Base-by-base conservation (phyloP, 345 rosid genomes). In the Eucalyptus victrix region DNA sequence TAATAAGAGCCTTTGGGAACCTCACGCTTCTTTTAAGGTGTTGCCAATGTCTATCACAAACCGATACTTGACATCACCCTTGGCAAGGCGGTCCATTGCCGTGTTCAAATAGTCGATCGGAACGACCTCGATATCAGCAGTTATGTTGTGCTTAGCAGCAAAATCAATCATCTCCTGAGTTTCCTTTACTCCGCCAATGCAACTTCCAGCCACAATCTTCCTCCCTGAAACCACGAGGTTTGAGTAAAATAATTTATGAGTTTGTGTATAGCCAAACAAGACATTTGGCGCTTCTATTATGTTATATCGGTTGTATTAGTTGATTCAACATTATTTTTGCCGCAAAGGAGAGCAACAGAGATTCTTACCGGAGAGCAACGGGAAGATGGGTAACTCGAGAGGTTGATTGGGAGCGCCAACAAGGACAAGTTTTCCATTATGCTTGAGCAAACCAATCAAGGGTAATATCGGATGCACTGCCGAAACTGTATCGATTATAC, bases 401-500 rank as follows among this genome's bases (percentile, higher is more conserved):
- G 97, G 96, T 87, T 91, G 89, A 1, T 69, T 90, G 1, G 95
- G 95, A 13, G 88, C 94, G 49, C 96, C 96, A 49, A 96, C 91
- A 90, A 94, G 49, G 72, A 94, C 89, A 30, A 96, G 92, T 83
- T 90, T 96, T 21, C 96, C 97, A 69, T 93, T 81, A 45, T 88
- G 6, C 88, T 94, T 95, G 49, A 96, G 88, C 58, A 96, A 92
- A 51, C 90, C 91, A 30, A 94, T 21, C 86, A 96, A 56, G 3
- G 97, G 95, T 86, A 89, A 8, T 21, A 95, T 47, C 1, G 95
- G 89, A 56, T 94, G 96, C 32, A 81, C 88, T 6, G 95, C 96
- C 0, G 96, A 92, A 6, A 93, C 96, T 2, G 95, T 96, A 83
- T 96, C 96, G 8, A 96, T 94, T 23, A 95, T 93, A 42, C 94